Conservation (phyloP, 2,329 filamentous ascomycete species). For the Fusarium sp. region DNA sequence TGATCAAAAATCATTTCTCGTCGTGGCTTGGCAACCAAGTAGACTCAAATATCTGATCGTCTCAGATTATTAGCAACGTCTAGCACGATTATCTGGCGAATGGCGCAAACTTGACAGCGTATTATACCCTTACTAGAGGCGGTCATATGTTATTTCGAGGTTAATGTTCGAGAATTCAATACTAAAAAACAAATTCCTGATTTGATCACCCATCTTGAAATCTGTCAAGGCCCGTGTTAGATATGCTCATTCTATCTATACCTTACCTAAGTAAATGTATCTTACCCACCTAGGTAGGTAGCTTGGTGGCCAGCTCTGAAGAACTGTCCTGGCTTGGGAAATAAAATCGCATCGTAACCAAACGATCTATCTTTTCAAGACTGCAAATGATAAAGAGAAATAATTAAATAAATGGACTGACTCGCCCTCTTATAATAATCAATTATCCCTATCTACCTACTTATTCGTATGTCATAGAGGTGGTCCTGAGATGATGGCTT, state of each 20-base stretch:
- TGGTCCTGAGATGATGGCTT: not conserved
- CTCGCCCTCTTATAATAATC: not conserved
- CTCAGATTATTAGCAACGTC: not conserved
- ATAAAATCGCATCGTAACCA: not conserved
- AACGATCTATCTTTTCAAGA: not conserved
- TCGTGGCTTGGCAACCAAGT: not conserved
- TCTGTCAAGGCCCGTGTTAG: not conserved
- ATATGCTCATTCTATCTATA: not conserved
- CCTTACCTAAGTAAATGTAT: not conserved
- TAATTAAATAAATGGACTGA: not conserved
- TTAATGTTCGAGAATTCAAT: too few relatives aligned
- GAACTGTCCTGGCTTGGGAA: not conserved
- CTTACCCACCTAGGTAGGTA: too few relatives aligned
- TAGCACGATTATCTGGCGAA: not conserved
- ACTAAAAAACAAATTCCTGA: not conserved
- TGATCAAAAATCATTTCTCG: not conserved
- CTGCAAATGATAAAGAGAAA: not conserved
- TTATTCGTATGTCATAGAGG: not conserved
- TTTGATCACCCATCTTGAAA: not conserved
- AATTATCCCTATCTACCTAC: not conserved
- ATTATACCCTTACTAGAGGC: slow-evolving; percentile 10
- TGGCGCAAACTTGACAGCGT: not conserved
- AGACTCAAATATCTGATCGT: not conserved
- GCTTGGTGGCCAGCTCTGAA: not conserved
- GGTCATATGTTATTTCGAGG: not conserved